Evolutionary conservation across 129 eudicot species (phyloP).

Genomic region (Helianthus annuus): DNA sequence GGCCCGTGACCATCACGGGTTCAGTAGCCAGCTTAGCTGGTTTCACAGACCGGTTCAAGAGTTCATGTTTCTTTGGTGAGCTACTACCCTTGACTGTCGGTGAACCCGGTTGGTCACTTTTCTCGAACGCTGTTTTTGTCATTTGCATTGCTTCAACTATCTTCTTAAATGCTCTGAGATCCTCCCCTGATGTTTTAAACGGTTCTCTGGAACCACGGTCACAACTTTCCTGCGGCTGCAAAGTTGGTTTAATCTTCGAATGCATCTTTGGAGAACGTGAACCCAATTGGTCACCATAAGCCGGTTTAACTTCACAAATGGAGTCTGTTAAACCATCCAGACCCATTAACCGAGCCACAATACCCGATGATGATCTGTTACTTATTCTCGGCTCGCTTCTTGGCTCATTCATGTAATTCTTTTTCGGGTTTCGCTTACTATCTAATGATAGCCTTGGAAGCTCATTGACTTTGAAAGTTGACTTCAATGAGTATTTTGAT

Average conservation of each 20-base stretch:
- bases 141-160: conserved; percentile 83
- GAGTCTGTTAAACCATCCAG: conserved; percentile 56
- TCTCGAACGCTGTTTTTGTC: conserved; percentile 42
- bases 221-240: conserved; percentile 26
- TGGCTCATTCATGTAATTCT: conserved; percentile 33
- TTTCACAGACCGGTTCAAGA: conserved; percentile 34
- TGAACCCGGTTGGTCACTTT: conserved; percentile 25
- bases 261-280: conserved; percentile 8
- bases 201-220: conserved; percentile 30
- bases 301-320: conserved; percentile 21
- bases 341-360: conserved; percentile 92
- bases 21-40: conserved; percentile 35
- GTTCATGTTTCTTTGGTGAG: conserved; percentile 37
- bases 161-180: conserved; percentile 91
- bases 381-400: conserved; percentile 66
- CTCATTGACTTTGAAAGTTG: conserved; percentile 55
- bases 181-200: conserved; percentile 73
- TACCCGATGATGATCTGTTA: conserved; percentile 56
- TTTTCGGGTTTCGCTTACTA: conserved; percentile 56
- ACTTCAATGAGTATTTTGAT: conserved; percentile 49
- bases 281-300: conserved; percentile 31
- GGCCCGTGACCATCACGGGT: conserved; percentile 21
- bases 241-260: not conserved
- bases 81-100: conserved; percentile 38
- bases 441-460: conserved; percentile 84